Percentiles rank a stretch among this genome's conserved stretches.
Evolutionary conservation across 371 early-diverging fungal genomes (phyloP).

Genomic region (Syncephalastrum sp.): DNA sequence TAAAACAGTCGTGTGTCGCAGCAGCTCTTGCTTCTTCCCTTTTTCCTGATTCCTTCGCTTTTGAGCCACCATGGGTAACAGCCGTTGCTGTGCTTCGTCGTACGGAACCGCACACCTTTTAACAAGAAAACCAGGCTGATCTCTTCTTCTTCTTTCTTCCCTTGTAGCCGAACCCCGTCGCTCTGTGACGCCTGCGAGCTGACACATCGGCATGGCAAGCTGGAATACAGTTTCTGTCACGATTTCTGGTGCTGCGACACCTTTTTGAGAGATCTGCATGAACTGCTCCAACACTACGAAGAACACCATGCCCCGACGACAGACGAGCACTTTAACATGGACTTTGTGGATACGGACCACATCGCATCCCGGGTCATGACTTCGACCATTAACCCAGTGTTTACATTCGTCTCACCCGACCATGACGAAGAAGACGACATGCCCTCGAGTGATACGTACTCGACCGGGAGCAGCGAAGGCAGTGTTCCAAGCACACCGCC

Average conservation of each 20-base stretch:
- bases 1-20: no score
- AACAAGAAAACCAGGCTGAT: no score
- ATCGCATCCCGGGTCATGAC: no score
- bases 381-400: no score
- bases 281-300: constrained; percentile 90
- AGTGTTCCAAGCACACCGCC: no score
- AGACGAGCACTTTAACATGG: constrained; percentile 10
- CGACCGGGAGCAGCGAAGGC: no score
- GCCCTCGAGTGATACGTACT: not conserved
- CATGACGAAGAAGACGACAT: constrained; percentile 14
- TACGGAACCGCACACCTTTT: not conserved
- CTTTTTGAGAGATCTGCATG: constrained; percentile 78
- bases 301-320: constrained; percentile 80
- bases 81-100: not conserved
- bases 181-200: constrained; percentile 1
- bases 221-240: constrained; percentile 86
- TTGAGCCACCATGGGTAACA: not conserved
- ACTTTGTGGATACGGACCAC: no score
- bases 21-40: not conserved
- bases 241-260: constrained; percentile 91
- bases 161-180: not conserved
- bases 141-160: not conserved
- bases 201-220: constrained; percentile 51
- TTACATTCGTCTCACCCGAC: no score
- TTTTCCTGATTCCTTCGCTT: not conserved